Base-by-base conservation (phyloP, 768 basidiomycete species). In the Tephrocybe sp. region DNA sequence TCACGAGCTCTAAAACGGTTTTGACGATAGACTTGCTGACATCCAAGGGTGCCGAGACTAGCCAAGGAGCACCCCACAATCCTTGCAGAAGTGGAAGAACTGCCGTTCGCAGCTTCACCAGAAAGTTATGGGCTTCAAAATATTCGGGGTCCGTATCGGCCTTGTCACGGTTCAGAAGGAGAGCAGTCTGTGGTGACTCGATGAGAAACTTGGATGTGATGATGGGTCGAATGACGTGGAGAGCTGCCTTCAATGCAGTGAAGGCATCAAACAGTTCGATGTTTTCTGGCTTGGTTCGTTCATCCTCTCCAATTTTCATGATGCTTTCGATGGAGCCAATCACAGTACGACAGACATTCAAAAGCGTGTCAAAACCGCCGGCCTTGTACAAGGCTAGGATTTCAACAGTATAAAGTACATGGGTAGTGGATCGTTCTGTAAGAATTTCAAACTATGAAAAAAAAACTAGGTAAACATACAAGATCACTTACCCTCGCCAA, bases 1-100 rank as follows among this genome's bases (percentile, higher is more conserved):
- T 85, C 47, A 88, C 78, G 38, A 98, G 77, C 65, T 92, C 88
- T 36, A 98, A 76, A 36, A 95, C 79, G 11, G 83, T 81, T 33
- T 85, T 83, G 14, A 93, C 85, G 42, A 90, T 83, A 25, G 83
- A 81, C 63, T 85, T 85, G 65, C 82, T 85, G 50, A 95, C 77
- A 47, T 81, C 79, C 15, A 90, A 71, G 3, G 93, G 93, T 0
- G 88, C 83, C 3, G 80, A 77, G 21, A 82, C 73, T 0, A 98
- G 75, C 95, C 96, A 98, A 1, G 79, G 62, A 3, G 93, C 81
- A 50, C 85, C 78, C 97, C 97, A 98, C 17, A 94, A 73, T 6
- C 75, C 74, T 24, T 71, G 75, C 12, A 91, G 59, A 11, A 89
- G 64, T 0, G 93, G 90, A 18, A 93, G 69, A 18, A 85, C 75